Evolutionary conservation across 2,329 filamentous ascomycete species (phyloP).

Genomic region (Penicillium sp.): DNA sequence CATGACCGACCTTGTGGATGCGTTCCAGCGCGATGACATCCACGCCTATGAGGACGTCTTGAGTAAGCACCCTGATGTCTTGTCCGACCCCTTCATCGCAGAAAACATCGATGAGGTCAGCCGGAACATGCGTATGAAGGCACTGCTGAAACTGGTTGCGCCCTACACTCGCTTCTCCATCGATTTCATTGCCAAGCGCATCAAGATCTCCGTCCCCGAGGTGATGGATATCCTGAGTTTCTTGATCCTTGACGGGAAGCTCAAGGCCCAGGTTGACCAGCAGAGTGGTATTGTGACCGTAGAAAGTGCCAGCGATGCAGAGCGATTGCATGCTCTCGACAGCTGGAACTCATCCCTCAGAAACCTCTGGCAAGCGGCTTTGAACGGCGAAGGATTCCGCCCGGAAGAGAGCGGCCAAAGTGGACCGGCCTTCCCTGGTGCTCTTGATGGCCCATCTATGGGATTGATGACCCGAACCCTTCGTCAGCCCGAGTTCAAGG

Average conservation of each 20-base stretch:
- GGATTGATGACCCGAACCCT: constrained; percentile 18
- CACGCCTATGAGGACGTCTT: constrained; percentile 84
- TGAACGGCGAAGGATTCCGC: constrained; percentile 64
- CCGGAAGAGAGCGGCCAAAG: constrained; percentile 35
- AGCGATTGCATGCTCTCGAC: constrained; percentile 64
- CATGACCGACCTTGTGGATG: constrained; percentile 95
- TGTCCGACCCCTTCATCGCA: constrained; percentile 90
- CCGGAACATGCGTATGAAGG: constrained; percentile 95
- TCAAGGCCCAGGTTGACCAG: constrained; percentile 85
- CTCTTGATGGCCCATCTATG: constrained; percentile 26
- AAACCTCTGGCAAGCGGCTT: constrained; percentile 62
- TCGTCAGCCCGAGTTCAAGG: constrained; percentile 24
- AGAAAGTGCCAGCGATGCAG: constrained; percentile 62
- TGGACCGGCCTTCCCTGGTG: constrained; percentile 25
- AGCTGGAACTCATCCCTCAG: constrained; percentile 66
- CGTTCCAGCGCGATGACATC: constrained; percentile 93
- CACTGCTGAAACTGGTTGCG: constrained; percentile 83
- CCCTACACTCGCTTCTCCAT: constrained; percentile 92
- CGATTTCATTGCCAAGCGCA: constrained; percentile 76
- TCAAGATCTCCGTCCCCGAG: constrained; percentile 78
- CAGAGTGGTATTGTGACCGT: constrained; percentile 78
- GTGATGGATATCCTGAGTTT: constrained; percentile 95
- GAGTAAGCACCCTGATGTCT: constrained; percentile 77
- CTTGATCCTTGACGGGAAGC: constrained; percentile 82
- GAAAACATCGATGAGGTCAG: constrained; percentile 99